phyloP scores from a whole-genome alignment of 805 yeast species.

The Kodamaea lidongshanica region DNA sequence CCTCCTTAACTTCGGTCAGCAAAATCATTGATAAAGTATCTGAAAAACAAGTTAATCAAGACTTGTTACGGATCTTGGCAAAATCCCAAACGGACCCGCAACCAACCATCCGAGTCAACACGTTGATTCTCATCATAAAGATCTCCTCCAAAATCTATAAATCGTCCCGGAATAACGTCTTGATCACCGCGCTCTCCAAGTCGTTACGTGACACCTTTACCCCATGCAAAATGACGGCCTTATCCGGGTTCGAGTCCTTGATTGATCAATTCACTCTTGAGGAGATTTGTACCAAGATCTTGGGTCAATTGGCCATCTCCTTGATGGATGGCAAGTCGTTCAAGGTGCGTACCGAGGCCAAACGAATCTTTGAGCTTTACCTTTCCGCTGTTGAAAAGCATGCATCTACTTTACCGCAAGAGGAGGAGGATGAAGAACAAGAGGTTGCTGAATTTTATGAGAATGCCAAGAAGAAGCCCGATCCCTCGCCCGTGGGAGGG shows the following conservation, averaged over 20 bases:
- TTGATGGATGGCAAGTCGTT: slow-evolving; percentile 63
- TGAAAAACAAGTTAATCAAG: slow-evolving; percentile 81
- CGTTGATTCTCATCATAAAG: slow-evolving; percentile 61
- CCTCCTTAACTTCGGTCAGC: slow-evolving; percentile 63
- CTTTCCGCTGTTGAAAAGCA: slow-evolving; percentile 34
- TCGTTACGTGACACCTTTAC: slow-evolving; percentile 74
- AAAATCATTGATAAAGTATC: slow-evolving; percentile 60
- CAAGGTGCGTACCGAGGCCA: slow-evolving; percentile 69
- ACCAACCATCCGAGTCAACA: slow-evolving; percentile 72
- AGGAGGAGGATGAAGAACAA: slow-evolving; percentile 34
- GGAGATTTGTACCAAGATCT: slow-evolving; percentile 69
- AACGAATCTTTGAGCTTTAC: slow-evolving; percentile 57
- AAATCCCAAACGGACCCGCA: slow-evolving; percentile 72
- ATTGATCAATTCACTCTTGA: slow-evolving; percentile 64
- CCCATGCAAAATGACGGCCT: slow-evolving; percentile 69
- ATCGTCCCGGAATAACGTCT: slow-evolving; percentile 58
- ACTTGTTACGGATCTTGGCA: slow-evolving; percentile 72
- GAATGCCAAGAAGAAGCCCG: slow-evolving; percentile 13
- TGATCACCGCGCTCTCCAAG: slow-evolving; percentile 81
- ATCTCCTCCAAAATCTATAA: slow-evolving; percentile 55
- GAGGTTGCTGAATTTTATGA: slow-evolving; percentile 29
- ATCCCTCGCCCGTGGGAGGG: slow-evolving; percentile 8
- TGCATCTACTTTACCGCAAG: slow-evolving; percentile 30
- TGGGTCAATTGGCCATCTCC: slow-evolving; percentile 82
- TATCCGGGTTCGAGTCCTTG: slow-evolving; percentile 63